Evolutionary conservation across 1,139 yeast species (phyloP).

Genomic region (Yarrowia galli): DNA sequence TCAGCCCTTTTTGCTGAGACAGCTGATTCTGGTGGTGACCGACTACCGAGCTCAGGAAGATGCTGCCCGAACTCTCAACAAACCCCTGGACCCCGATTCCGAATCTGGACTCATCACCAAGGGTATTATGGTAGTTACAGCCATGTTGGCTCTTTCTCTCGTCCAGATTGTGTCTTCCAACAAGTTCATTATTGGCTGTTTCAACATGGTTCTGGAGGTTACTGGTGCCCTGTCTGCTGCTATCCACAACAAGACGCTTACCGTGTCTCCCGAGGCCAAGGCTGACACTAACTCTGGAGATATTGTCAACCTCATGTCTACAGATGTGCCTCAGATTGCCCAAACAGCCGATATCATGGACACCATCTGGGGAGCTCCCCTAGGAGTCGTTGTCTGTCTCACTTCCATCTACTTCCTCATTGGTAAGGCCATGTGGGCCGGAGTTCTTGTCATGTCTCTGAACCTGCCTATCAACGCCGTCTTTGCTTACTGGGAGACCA

Average conservation of each 20-base stretch:
- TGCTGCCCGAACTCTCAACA: conserved; percentile 51
- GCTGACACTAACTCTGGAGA: conserved; percentile 85
- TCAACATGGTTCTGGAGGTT: conserved; percentile 49
- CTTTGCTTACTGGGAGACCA: conserved; percentile 59
- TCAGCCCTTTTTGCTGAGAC: conserved; percentile 81
- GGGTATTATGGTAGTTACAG: conserved; percentile 80
- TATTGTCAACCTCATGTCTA: conserved; percentile 73
- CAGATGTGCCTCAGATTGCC: conserved; percentile 77
- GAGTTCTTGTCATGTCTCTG: conserved; percentile 60
- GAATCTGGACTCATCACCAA: conserved; percentile 59
- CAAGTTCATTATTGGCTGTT: conserved; percentile 65
- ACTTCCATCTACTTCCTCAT: conserved; percentile 63
- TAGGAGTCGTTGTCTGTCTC: conserved; percentile 62
- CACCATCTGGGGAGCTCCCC: conserved; percentile 65
- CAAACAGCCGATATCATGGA: conserved; percentile 61
- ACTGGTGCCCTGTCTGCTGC: conserved; percentile 74
- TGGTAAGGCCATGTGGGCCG: conserved; percentile 69
- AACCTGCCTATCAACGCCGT: conserved; percentile 66
- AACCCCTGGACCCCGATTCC: conserved; percentile 17
- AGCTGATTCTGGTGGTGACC: conserved; percentile 78
- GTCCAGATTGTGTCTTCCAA: conserved; percentile 81
- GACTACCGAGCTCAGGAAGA: conserved; percentile 61
- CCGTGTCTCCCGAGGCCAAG: conserved; percentile 79
- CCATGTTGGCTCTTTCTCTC: conserved; percentile 80
- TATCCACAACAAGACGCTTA: conserved; percentile 78